These are phyloP conservation scores for Martensiomyces pterosporus DNA, from an alignment of 192 early-diverging fungal genomes.

Conservation along the genomic window DNA sequence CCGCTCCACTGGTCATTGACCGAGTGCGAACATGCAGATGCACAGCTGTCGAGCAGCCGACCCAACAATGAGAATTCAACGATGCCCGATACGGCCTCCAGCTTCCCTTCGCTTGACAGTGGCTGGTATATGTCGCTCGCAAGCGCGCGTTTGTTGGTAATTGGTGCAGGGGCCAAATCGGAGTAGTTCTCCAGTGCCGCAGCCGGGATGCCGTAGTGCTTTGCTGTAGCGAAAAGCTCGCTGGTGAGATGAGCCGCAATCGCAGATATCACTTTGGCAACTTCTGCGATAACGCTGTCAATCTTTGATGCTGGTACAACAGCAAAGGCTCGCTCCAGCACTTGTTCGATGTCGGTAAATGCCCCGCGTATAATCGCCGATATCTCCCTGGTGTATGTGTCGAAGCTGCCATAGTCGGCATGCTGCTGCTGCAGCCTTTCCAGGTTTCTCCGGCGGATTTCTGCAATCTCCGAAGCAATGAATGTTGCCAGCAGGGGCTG, in stretches of 20 bases:
- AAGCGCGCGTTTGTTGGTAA: background rate
- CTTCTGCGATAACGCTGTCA: conserved; percentile 1
- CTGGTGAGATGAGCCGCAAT: conserved; percentile 1
- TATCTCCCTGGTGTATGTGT: conserved; percentile 16
- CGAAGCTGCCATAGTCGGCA: conserved; percentile 7
- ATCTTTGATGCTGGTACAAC: conserved; percentile 22
- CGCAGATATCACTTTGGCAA: conserved; percentile 11
- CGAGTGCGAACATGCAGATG: conserved; percentile 10
- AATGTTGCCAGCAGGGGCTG: conserved; percentile 41
- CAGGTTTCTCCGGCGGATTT: no score
- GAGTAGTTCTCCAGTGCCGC: conserved; percentile 2
- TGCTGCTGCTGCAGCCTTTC: conserved; percentile 2
- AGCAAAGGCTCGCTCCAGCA: conserved; percentile 11
- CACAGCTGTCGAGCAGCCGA: conserved; percentile 12
- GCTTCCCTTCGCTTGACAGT: conserved; percentile 24
- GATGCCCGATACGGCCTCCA: conserved; percentile 11
- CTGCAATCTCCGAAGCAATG: no score
- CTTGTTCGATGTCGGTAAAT: conserved; percentile 27
- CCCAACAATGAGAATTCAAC: conserved; percentile 20
- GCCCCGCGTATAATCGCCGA: conserved; percentile 13
- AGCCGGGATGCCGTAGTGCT: conserved; percentile 3
- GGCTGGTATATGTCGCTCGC: conserved; percentile 16
- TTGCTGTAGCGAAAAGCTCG: conserved; percentile 2
- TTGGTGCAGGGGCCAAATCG: background rate
- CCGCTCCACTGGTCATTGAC: conserved; percentile 12